Evolutionary conservation across 1,284 basidiomycete species (phyloP).

Genomic region (Clitocybe nebularis): DNA sequence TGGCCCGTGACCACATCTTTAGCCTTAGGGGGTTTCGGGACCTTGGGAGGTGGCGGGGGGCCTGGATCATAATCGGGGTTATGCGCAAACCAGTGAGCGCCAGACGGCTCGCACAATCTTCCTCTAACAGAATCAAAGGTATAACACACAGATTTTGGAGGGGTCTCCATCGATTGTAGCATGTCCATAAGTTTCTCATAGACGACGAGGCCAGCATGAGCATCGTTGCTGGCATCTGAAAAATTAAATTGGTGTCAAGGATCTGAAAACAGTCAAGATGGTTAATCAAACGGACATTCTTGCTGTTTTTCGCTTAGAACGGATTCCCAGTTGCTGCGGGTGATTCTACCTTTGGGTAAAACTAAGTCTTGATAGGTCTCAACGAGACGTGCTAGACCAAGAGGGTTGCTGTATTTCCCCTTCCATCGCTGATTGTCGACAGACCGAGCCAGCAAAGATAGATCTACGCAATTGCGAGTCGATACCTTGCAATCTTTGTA

Average conservation of each 20-base stretch:
- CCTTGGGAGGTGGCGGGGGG: constrained; percentile 46
- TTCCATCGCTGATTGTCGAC: constrained; percentile 68
- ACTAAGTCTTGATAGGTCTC: constrained; percentile 50
- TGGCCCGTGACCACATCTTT: background rate
- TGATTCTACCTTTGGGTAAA: constrained; percentile 55
- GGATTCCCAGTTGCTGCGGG: constrained; percentile 65
- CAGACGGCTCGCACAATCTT: constrained; percentile 36
- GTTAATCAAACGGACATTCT: constrained; percentile 45
- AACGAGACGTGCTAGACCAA: constrained; percentile 60
- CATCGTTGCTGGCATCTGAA: constrained; percentile 71
- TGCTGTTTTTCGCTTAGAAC: constrained; percentile 41
- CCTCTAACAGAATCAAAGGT: constrained; percentile 53
- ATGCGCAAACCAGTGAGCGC: constrained; percentile 44
- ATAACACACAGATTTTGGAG: constrained; percentile 46
- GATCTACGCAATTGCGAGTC: constrained; percentile 58
- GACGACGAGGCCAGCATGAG: constrained; percentile 52
- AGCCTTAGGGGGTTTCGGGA: constrained; percentile 11
- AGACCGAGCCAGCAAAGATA: constrained; percentile 61
- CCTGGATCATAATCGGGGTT: constrained; percentile 72
- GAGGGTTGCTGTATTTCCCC: constrained; percentile 50
- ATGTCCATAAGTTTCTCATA: constrained; percentile 42
- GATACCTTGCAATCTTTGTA: constrained; percentile 49
- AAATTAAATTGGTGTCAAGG: constrained; percentile 8
- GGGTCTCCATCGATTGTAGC: constrained; percentile 33
- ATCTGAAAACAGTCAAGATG: no score